A percentile compares a stretch with the other conserved stretches of the same genome.
Conservation (phyloP, 2,329 filamentous ascomycete genomes). For the Ascochyta koolunga region DNA sequence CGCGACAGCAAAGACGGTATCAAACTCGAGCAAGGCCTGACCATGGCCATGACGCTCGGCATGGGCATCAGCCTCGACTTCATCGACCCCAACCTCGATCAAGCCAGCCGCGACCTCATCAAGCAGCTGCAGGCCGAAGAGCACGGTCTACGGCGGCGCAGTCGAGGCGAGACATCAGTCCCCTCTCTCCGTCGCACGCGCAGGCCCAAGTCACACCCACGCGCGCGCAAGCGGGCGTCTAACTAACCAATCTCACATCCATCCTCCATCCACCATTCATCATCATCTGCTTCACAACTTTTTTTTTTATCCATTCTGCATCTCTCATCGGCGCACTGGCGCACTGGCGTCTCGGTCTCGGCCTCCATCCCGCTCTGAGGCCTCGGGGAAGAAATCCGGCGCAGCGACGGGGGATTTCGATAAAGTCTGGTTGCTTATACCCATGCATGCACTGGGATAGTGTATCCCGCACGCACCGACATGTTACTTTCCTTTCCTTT, state of each 20-base stretch:
- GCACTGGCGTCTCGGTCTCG: background rate
- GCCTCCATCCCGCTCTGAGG: too few species aligned
- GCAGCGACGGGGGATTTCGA: slow-evolving; percentile 1
- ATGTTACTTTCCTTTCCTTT: slow-evolving; percentile 8
- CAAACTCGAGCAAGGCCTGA: slow-evolving; percentile 32
- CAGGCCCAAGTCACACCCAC: slow-evolving; percentile 5
- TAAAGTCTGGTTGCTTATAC: slow-evolving; percentile 31
- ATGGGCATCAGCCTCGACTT: slow-evolving; percentile 28
- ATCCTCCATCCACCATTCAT: too few species aligned
- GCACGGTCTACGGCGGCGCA: slow-evolving; percentile 36
- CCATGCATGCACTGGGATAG: slow-evolving; percentile 32
- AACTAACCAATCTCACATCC: background rate
- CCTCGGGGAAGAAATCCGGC: too few species aligned
- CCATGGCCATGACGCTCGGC: slow-evolving; percentile 23
- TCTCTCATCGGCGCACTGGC: too few species aligned
- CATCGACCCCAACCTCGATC: slow-evolving; percentile 33
- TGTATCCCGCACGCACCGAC: slow-evolving; percentile 28
- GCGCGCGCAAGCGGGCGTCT: slow-evolving; percentile 4
- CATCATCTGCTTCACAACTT: too few species aligned
- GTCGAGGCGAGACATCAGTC: slow-evolving; percentile 15
- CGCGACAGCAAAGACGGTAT: slow-evolving; percentile 34
- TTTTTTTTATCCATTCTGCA: too few species aligned
- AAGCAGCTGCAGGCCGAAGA: slow-evolving; percentile 42
- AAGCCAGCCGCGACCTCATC: slow-evolving; percentile 34
- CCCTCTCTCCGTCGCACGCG: background rate